phyloP scores from a whole-genome alignment of 2,329 filamentous ascomycete genomes.

The Monosporascus sp. region DNA sequence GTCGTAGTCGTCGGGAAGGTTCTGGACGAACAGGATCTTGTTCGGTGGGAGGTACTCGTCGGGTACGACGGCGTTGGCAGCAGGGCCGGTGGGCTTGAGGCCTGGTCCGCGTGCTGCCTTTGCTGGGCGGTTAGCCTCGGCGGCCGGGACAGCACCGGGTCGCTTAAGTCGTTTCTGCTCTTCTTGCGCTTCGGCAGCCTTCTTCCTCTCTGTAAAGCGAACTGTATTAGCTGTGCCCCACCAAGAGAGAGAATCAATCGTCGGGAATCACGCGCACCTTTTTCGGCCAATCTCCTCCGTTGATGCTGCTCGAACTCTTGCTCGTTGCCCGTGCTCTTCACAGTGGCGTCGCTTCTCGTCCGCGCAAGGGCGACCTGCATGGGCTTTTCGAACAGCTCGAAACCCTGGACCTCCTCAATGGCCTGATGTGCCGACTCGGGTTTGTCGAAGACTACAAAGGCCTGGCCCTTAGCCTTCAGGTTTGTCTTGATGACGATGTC shows the following conservation, averaged over 20 bases:
- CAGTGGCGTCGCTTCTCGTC: constrained; percentile 81
- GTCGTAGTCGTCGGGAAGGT: constrained; percentile 81
- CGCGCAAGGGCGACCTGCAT: constrained; percentile 81
- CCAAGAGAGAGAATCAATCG: constrained; percentile 4
- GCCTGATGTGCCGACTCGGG: constrained; percentile 74
- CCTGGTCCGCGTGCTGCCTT: constrained; percentile 69
- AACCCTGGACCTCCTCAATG: constrained; percentile 85
- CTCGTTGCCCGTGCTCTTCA: constrained; percentile 64
- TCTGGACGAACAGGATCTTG: constrained; percentile 92
- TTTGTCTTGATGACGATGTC: constrained; percentile 87
- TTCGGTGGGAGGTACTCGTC: constrained; percentile 97
- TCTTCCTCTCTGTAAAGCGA: constrained; percentile 56
- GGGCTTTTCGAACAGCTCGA: constrained; percentile 86
- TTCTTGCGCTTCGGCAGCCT: constrained; percentile 75
- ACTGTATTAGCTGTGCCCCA: background rate
- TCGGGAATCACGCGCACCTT: constrained; percentile 53
- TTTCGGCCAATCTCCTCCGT: constrained; percentile 76
- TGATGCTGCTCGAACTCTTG: constrained; percentile 89
- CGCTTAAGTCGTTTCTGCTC: constrained; percentile 73
- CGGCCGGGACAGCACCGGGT: constrained; percentile 39
- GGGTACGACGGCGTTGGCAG: constrained; percentile 70
- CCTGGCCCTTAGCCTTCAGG: constrained; percentile 88
- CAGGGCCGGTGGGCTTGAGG: constrained; percentile 69
- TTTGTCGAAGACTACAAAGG: constrained; percentile 85
- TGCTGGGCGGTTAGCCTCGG: constrained; percentile 51